Evolutionary conservation across 257 asterid species (phyloP).

Genomic region (Plantago elongata): DNA sequence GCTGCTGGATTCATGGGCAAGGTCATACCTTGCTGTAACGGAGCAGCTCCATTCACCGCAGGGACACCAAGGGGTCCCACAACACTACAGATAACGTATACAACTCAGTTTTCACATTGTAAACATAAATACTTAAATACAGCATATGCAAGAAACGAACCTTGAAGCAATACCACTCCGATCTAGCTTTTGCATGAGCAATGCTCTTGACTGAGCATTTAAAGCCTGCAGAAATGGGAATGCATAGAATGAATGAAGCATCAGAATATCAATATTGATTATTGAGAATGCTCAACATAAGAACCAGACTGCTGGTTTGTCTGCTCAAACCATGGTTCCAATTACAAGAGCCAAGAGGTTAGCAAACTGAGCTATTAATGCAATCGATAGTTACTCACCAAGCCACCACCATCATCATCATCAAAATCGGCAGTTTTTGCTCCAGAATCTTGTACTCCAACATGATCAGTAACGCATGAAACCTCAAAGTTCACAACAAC

Average conservation of each 20-base stretch:
- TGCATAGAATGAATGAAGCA: slow-evolving; percentile 10
- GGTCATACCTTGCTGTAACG: slow-evolving; percentile 51
- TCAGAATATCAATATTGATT: no score
- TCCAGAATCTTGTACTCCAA: slow-evolving; percentile 80
- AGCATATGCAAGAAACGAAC: slow-evolving; percentile 30
- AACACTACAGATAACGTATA: slow-evolving; percentile 38
- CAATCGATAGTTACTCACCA: slow-evolving; percentile 53
- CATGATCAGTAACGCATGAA: slow-evolving; percentile 90
- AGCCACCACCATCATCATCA: slow-evolving; percentile 98
- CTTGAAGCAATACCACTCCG: slow-evolving; percentile 88
- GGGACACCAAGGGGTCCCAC: slow-evolving; percentile 69
- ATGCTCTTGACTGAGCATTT: slow-evolving; percentile 96
- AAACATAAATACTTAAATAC: neutral
- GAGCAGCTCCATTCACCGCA: slow-evolving; percentile 58
- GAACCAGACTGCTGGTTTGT: neutral
- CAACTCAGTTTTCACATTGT: slow-evolving; percentile 9
- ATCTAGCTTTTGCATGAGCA: slow-evolving; percentile 92
- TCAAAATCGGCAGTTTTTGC: slow-evolving; percentile 97
- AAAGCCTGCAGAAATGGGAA: slow-evolving; percentile 48
- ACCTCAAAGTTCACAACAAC: slow-evolving; percentile 42
- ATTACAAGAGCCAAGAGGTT: neutral
- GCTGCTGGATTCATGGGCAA: slow-evolving; percentile 64
- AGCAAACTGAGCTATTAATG: slow-evolving; percentile 7
- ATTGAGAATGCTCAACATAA: no score
- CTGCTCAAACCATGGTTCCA: neutral